Percentiles rank a stretch among this genome's conserved stretches.
These are phyloP conservation scores for Raphidocelis subcapitata DNA, from an alignment of 139 green algal species.

Conservation along the genomic window DNA sequence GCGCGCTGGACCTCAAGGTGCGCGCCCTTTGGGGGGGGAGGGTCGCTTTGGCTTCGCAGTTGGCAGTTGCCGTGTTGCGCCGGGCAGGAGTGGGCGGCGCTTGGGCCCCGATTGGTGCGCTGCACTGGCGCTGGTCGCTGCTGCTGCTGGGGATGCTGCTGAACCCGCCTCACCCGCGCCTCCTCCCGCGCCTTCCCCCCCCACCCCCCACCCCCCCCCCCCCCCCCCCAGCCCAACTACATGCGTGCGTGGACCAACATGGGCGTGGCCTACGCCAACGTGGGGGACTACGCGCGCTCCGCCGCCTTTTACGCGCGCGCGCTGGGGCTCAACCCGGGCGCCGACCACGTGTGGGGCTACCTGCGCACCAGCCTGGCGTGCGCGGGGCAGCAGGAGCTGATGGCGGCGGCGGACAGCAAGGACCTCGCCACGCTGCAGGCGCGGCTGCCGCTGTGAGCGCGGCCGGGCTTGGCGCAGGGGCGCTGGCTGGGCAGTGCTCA, in stretches of 20 bases:
- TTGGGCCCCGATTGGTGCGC: too few species aligned
- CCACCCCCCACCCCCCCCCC: too few species aligned
- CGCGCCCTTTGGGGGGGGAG: too few species aligned
- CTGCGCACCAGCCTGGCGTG: slow-evolving; percentile 86
- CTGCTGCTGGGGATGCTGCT: too few species aligned
- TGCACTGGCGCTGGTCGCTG: too few species aligned
- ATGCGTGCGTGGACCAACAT: slow-evolving; percentile 99
- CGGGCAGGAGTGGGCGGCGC: too few species aligned
- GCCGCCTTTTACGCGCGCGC: slow-evolving; percentile 90
- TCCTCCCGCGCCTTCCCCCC: too few species aligned
- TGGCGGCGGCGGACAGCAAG: slow-evolving; percentile 55
- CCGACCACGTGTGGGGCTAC: slow-evolving; percentile 92
- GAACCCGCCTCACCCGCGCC: too few species aligned
- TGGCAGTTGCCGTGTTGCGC: too few species aligned
- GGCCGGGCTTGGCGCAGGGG: too few species aligned
- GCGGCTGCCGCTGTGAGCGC: slow-evolving; percentile 15
- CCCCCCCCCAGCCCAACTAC: slow-evolving; percentile 86
- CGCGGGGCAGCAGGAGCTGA: slow-evolving; percentile 59
- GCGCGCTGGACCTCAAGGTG: slow-evolving; percentile 89
- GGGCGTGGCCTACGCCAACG: slow-evolving; percentile 92
- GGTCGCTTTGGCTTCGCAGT: too few species aligned
- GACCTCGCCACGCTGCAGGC: slow-evolving; percentile 59
- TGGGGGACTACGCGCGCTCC: slow-evolving; percentile 74
- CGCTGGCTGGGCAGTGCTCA: too few species aligned
- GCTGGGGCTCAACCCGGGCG: slow-evolving; percentile 80